Base-by-base conservation (phyloP, 1,284 basidiomycete species). In the Trichosporon coremiiforme region DNA sequence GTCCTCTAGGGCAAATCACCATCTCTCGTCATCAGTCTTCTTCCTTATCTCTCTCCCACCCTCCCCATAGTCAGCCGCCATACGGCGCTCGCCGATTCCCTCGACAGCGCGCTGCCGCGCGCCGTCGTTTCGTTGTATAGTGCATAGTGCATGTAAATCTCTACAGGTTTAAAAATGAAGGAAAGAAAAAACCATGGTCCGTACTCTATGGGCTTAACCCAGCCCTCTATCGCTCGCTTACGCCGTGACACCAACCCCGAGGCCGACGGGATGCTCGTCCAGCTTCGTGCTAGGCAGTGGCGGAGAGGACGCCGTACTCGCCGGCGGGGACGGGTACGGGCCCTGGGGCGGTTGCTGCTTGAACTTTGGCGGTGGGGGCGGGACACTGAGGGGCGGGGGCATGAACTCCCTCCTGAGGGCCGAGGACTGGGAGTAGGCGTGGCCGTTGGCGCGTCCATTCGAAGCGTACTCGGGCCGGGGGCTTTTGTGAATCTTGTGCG, bases 241-340 rank as follows among this genome's bases (percentile, higher is more conserved):
- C 64, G 35, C 36, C 64, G 41, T 45, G 10, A 64, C 20, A 2
- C 57, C 25, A 4, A 33, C 57, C 29, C 57, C 57, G 13, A 60
- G 29, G 4, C 57, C 57, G 15, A 60, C 57, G 6, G 63, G 36
- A 38, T 38, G 63, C 67, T 62, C 68, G 57, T 66, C 65, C n/a
- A 65, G 65, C 35, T 20, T 33, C 29, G 57, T 60, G 17, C 57
- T 60, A 2, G 68, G 64, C 8, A 73, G 65, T 4, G 81, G 79
- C 7, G 80, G 77, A 4, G 78, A 78, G 1, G 75, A 76, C 5
- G 77, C 70, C 9, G 76, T 75, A 25, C 78, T 78, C 15, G 78
- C 75, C 0, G 81, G 81, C 15, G 82, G 80, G 1, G 82, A 82
- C 1, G 81, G 79, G 65, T 81, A 80, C 25, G 69, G 71, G 38